phyloP scores from a whole-genome alignment of 164 flowering plant genomes.

The Chimonanthus salicifolius region DNA sequence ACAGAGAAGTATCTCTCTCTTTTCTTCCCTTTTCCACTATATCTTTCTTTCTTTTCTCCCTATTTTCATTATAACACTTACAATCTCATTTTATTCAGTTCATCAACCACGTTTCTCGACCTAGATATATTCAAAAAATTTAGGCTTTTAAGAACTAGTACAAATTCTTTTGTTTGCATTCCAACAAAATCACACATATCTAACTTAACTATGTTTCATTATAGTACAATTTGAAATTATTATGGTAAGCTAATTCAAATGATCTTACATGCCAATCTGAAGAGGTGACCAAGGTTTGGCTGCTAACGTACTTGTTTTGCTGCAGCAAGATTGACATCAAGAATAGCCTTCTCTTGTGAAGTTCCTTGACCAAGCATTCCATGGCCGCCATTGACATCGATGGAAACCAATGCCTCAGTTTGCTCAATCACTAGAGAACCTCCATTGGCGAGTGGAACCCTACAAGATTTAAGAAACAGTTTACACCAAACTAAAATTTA shows the following conservation, averaged over 20 bases:
- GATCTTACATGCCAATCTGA: slow-evolving; percentile 10
- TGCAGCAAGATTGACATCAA: slow-evolving; percentile 94
- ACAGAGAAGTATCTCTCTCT: too few relatives aligned
- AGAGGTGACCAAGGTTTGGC: slow-evolving; percentile 15
- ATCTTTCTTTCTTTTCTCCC: too few relatives aligned
- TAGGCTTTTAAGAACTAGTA: too few relatives aligned
- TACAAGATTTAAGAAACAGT: slow-evolving; percentile 25
- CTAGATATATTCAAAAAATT: too few relatives aligned
- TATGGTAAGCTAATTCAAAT: neutral
- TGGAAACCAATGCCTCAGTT: slow-evolving; percentile 95
- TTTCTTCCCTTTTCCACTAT: too few relatives aligned
- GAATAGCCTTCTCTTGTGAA: slow-evolving; percentile 85
- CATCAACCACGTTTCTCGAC: too few relatives aligned
- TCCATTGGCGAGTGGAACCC: slow-evolving; percentile 80
- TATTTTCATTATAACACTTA: too few relatives aligned
- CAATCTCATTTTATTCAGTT: too few relatives aligned
- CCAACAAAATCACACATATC: neutral
- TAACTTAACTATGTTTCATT: neutral
- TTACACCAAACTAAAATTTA: slow-evolving; percentile 3
- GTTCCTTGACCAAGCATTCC: slow-evolving; percentile 83
- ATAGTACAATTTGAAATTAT: neutral
- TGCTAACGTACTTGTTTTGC: slow-evolving; percentile 75
- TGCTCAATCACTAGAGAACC: slow-evolving; percentile 96
- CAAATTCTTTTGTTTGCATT: too few relatives aligned
- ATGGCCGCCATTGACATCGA: slow-evolving; percentile 97